phyloP scores from a whole-genome alignment of 495 filamentous ascomycete genomes.

The Letharia columbiana region DNA sequence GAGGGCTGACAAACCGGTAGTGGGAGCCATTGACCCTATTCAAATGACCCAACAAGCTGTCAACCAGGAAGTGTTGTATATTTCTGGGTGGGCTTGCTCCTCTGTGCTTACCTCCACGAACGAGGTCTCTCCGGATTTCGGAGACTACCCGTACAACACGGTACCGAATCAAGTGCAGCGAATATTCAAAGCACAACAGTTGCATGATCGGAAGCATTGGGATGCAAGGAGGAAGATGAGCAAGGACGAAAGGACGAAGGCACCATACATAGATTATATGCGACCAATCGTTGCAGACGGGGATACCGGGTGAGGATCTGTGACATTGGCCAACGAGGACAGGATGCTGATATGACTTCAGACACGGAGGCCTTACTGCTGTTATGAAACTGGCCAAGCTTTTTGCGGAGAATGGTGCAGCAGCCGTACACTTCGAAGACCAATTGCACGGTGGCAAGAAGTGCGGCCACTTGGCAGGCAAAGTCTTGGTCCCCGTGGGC shows the following conservation, averaged over 20 bases:
- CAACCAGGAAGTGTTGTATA: constrained; percentile 90
- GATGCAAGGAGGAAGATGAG: constrained; percentile 71
- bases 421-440: constrained; percentile 95
- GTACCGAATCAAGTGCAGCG: constrained; percentile 97
- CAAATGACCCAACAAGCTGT: constrained; percentile 99
- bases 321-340: background rate
- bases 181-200: constrained; percentile 87
- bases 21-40: constrained; percentile 95
- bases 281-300: constrained; percentile 96
- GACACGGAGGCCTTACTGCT: constrained; percentile 76
- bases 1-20: constrained; percentile 34
- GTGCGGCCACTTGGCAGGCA: constrained; percentile 93
- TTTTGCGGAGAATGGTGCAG: constrained; percentile 96
- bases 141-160: constrained; percentile 97
- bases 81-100: constrained; percentile 96
- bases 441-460: constrained; percentile 98
- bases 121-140: constrained; percentile 94
- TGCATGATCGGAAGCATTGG: constrained; percentile 95
- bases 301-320: constrained; percentile 63
- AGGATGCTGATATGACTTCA: constrained; percentile 18
- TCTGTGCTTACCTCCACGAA: constrained; percentile 87
- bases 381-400: constrained; percentile 96
- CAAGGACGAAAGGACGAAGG: constrained; percentile 57
- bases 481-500: constrained; percentile 86
- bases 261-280: constrained; percentile 83